Conservation (phyloP, 257 asterid species). For the Datura wrightii region DNA sequence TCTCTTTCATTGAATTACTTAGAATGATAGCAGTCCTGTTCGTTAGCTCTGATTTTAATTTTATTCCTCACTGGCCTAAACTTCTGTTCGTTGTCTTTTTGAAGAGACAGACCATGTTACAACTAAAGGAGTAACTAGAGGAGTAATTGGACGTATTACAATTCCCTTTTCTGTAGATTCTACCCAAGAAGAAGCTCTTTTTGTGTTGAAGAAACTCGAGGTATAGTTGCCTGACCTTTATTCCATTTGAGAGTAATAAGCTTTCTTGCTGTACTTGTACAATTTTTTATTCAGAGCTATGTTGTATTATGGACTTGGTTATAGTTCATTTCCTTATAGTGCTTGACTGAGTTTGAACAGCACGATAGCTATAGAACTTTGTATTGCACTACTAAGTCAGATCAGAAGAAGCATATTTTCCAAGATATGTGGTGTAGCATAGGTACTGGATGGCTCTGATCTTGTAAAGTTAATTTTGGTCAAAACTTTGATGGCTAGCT, state of each 20-base stretch:
- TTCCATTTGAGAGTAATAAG: background rate
- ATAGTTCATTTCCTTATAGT: background rate
- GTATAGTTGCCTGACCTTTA: slow-evolving; percentile 46
- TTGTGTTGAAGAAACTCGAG: slow-evolving; percentile 75
- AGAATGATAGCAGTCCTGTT: background rate
- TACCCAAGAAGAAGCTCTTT: slow-evolving; percentile 82
- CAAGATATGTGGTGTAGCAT: background rate
- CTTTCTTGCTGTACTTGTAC: background rate
- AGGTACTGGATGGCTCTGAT: background rate
- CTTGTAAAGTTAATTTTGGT: background rate
- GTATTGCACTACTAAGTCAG: background rate
- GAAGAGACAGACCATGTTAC: slow-evolving; percentile 41
- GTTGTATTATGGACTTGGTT: background rate
- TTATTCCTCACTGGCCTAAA: slow-evolving; percentile 30
- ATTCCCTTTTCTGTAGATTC: slow-evolving; percentile 73
- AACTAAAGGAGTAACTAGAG: slow-evolving; percentile 44
- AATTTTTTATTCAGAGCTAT: background rate
- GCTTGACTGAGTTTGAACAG: background rate
- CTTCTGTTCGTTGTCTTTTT: slow-evolving; percentile 29
- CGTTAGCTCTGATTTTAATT: background rate
- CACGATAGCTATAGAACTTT: background rate
- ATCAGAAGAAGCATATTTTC: background rate
- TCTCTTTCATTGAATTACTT: background rate
- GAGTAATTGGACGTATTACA: slow-evolving; percentile 53
- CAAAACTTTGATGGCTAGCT: background rate